Evolutionary conservation across 306 rosid species (phyloP).

Genomic region (Rosa multiflora): DNA sequence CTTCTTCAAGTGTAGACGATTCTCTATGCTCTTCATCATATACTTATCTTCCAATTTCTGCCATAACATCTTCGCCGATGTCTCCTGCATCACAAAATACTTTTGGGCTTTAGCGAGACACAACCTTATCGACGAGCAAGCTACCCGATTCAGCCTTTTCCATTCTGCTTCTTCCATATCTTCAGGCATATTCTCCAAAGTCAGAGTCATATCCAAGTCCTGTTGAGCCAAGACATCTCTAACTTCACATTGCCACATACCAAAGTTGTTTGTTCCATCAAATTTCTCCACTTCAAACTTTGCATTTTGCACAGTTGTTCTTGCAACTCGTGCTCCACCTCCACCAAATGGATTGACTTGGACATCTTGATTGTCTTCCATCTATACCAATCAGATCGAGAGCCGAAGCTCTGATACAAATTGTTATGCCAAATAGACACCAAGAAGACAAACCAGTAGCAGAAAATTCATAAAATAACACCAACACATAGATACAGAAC

Average conservation of each 20-base stretch:
- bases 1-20: neutral
- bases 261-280: neutral
- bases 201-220: neutral
- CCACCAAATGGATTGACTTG: neutral
- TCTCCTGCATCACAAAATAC: neutral
- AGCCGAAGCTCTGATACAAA: neutral
- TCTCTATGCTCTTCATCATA: neutral
- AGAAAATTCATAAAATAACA: no score
- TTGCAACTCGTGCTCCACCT: neutral
- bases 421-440: no score
- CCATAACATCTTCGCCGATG: neutral
- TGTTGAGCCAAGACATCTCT: neutral
- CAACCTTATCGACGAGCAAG: neutral
- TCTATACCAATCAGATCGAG: neutral
- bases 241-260: neutral
- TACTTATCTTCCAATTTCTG: neutral
- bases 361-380: neutral
- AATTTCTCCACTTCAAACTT: conserved; percentile 10
- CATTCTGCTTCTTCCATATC: neutral
- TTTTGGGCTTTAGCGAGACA: neutral
- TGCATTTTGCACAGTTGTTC: neutral
- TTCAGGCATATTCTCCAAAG: neutral
- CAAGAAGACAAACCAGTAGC: no score
- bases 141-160: neutral
- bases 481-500: no score